phyloP scores from a whole-genome alignment of 371 early-diverging fungal genomes.

The Mucor velutinosus region DNA sequence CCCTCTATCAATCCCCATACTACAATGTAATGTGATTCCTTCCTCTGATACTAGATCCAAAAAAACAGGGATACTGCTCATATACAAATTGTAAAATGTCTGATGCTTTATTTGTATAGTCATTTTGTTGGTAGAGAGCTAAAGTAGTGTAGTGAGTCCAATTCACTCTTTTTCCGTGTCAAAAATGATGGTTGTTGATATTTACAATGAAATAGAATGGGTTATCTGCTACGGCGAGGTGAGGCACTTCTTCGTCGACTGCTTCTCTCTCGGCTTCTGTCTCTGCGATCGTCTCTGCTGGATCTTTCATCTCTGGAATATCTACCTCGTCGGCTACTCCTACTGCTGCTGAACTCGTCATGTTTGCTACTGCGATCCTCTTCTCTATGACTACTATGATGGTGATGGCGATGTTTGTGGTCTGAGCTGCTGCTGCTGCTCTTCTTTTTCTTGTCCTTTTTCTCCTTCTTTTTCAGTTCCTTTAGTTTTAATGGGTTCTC shows the following conservation, averaged over 20 bases:
- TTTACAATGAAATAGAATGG: not conserved
- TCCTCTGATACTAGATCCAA: no score
- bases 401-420: constrained; percentile 11
- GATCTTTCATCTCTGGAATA: not conserved
- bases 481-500: constrained; percentile 77
- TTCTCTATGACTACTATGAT: not conserved
- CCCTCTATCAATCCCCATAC: no score
- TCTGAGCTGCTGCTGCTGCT: constrained; percentile 3
- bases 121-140: no score
- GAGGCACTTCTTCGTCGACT: constrained; percentile 21
- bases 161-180: no score
- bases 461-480: constrained; percentile 50
- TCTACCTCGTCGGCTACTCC: not conserved
- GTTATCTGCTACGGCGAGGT: constrained; percentile 13
- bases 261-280: constrained; percentile 1
- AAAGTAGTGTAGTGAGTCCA: no score
- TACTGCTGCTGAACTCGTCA: not conserved
- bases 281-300: constrained; percentile 8
- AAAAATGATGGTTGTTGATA: not conserved
- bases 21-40: no score
- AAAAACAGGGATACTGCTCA: no score
- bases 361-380: constrained; percentile 6
- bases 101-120: no score
- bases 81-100: no score
- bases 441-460: constrained; percentile 53